These are phyloP conservation scores for Phytophthora fragariaefolia DNA, from an alignment of 352 stramenopile genomes.

Conservation along the genomic window DNA sequence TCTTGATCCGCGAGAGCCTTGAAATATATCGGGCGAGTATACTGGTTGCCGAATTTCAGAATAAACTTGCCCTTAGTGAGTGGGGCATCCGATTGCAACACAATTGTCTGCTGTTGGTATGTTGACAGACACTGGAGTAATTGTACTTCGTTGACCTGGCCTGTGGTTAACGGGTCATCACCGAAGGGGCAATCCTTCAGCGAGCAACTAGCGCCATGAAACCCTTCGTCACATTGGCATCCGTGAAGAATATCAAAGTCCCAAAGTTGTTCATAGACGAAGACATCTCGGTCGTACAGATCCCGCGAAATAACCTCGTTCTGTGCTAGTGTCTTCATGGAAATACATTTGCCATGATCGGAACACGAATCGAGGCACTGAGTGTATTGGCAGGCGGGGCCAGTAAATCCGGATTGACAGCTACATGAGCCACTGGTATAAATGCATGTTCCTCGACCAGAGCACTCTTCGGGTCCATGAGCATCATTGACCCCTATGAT, in stretches of 20 bases:
- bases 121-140: slow-evolving; percentile 62
- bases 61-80: slow-evolving; percentile 66
- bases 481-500: slow-evolving; percentile 52
- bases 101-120: slow-evolving; percentile 67
- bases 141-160: slow-evolving; percentile 69
- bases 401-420: slow-evolving; percentile 86
- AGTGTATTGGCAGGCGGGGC: slow-evolving; percentile 66
- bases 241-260: slow-evolving; percentile 80
- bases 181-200: slow-evolving; percentile 69
- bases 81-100: slow-evolving; percentile 49
- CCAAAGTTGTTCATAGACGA: slow-evolving; percentile 66
- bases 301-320: slow-evolving; percentile 57
- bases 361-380: slow-evolving; percentile 63
- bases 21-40: slow-evolving; percentile 67
- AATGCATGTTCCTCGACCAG: slow-evolving; percentile 75
- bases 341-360: slow-evolving; percentile 66
- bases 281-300: slow-evolving; percentile 52
- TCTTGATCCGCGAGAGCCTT: slow-evolving; percentile 55
- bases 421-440: slow-evolving; percentile 67
- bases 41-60: slow-evolving; percentile 65
- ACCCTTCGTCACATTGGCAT: slow-evolving; percentile 79
- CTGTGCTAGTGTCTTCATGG: slow-evolving; percentile 65
- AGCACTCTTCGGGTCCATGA: slow-evolving; percentile 59
- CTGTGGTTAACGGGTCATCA: slow-evolving; percentile 73
- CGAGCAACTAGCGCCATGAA: slow-evolving; percentile 52